Evolutionary conservation across 495 filamentous ascomycete species (phyloP), one percentile per base, ranked within the genome.

Genomic region (Talaromyces borbonicus): DNA sequence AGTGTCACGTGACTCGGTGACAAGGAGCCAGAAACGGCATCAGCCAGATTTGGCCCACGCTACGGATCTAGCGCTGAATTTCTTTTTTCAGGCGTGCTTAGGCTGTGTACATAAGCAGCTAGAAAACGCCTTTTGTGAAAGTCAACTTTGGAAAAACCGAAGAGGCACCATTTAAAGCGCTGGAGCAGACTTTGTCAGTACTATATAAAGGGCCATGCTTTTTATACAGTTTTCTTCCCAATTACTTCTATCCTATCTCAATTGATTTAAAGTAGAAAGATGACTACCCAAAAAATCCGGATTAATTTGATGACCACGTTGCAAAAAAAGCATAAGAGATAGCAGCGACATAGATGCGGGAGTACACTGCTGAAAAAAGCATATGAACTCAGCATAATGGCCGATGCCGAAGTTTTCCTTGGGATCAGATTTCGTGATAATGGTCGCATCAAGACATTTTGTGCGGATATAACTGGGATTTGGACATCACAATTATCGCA

Each of bases 301-400:
- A 37, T 18, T 37, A 8, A 19, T 37, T 37, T n/a, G 3, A 16
- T 37, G 33, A 37, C 14, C 14, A 18, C n/a, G 33, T 37, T 37
- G 33, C 33, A 37, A 37, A 37, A 37, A 37, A 37, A 19, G 33
- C 33, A 20, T 37, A 37, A 37, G n/a, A 37, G 33, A 37, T 18
- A 37, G 22, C 33, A 19, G 33, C 33, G 33, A 37, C 18, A 37
- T 18, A 14, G 33, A 37, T 18, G 33, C 22, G 33, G 33, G 14
- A 37, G 14, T 37, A 37, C 33, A 37, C 33, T 37, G 18, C 33
- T 37, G 11, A 32, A 37, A 37, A 37, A 37, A 11, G 33, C 33
- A 37, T 37, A 37, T 37, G 33, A 37, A 37, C 33, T 37, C 16
- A 37, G 33, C 33, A 37, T 37, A 18, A 37, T 37, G 16, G 33